These are phyloP conservation scores for Claviceps pusilla DNA, from an alignment of 2,329 filamentous ascomycete species.

Conservation along the genomic window DNA sequence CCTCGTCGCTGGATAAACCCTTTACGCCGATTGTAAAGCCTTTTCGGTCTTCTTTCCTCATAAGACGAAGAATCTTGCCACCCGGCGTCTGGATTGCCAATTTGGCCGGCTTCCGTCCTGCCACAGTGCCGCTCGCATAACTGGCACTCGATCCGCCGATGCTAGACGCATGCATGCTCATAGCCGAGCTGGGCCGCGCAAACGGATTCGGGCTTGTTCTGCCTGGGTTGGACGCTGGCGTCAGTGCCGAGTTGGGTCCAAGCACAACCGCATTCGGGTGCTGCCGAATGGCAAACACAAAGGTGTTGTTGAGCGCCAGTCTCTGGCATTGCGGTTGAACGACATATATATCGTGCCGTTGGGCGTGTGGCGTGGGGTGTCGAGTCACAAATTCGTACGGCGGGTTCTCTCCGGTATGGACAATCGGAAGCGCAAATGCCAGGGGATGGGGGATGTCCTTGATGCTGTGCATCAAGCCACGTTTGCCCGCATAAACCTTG, in stretches of 20 bases:
- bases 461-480: slow-evolving; percentile 93
- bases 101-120: slow-evolving; percentile 76
- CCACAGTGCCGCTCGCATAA: slow-evolving; percentile 35
- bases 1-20: slow-evolving; percentile 33
- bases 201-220: slow-evolving; percentile 45
- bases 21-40: slow-evolving; percentile 32
- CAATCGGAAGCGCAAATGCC: slow-evolving; percentile 75
- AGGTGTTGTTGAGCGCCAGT: slow-evolving; percentile 88
- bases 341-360: slow-evolving; percentile 91
- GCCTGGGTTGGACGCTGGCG: slow-evolving; percentile 32
- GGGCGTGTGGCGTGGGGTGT: slow-evolving; percentile 94
- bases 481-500: slow-evolving; percentile 85
- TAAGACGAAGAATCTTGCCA: slow-evolving; percentile 83
- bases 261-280: slow-evolving; percentile 50
- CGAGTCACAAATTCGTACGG: slow-evolving; percentile 84
- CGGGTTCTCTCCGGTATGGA: slow-evolving; percentile 84
- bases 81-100: slow-evolving; percentile 85
- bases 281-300: slow-evolving; percentile 90
- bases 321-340: slow-evolving; percentile 86
- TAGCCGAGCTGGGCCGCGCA: slow-evolving; percentile 42
- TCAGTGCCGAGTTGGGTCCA: slow-evolving; percentile 21
- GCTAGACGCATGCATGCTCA: slow-evolving; percentile 49
- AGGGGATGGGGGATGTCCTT: slow-evolving; percentile 90
- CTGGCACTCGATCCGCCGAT: slow-evolving; percentile 43
- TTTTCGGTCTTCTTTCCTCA: slow-evolving; percentile 60